Base-by-base conservation (phyloP, 2,329 filamentous ascomycete genomes). In the Sporothrix variecibatus region DNA sequence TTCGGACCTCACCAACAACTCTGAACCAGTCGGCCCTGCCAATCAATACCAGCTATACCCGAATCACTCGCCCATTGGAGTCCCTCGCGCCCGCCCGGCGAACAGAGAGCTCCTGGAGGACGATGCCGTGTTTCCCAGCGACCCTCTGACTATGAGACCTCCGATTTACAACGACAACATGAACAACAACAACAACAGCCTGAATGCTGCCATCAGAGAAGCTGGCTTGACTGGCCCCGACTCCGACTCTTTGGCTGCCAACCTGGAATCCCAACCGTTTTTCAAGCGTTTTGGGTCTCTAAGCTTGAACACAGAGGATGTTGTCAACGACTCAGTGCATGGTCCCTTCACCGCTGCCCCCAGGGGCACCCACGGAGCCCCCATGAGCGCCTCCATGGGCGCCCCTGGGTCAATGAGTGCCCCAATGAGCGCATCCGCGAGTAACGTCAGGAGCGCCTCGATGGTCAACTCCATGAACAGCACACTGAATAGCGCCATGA, bases 101-200 rank as follows among this genome's bases (percentile, higher is more conserved):
- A 91, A 92, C 77, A 94, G 94, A 81, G 88, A 90, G 2, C 84
- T 94, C 70, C 94, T 94, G 81, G 91, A 89, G 77, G 89, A 92
- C 78, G 89, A 91, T 78, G 87, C 87, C 20, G 89, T 88, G 38
- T 88, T 90, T 69, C 90, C 92, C 76, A 92, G 94, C 69, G 92
- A 94, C 79, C 93, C 92, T 1, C 89, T 87, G 46, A 88, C 91
- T 77, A 85, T 94, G n/a, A 49, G 43, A 20, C 43, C 43, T 15
- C 15, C 43, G 43, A 20, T 15, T 17, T 49, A 49, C 43, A 49
- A 56, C 51, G 20, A 23, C 51, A 15, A 28, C 8, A 12, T n/a
- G 12, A 23, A 56, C 51, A 53, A 23, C 51, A 26, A 56, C 8
- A 12, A 9, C 23, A 23, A 56, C 2, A 56, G 23, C 26, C 28